Base-by-base conservation (phyloP, 192 early-diverging fungal species). In the Phycomyces blakesleeanus region DNA sequence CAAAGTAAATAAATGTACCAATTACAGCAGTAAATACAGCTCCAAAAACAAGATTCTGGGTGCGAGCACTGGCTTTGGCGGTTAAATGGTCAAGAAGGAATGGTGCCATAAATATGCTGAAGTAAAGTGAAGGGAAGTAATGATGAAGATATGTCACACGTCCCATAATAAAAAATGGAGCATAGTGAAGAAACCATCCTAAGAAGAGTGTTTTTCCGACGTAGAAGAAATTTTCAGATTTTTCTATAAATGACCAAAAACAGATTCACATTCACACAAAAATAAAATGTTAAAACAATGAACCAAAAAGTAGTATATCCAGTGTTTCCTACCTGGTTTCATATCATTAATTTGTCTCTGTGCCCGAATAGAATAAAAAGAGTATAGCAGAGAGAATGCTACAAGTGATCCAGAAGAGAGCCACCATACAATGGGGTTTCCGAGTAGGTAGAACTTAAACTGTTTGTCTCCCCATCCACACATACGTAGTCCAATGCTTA, bases 61-160 rank as follows among this genome's bases (percentile, higher is more conserved):
- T 39, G 14, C n/a, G 9, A 22, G 4, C 22, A 3, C 37, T 41
- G 16, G 18, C 5, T 3, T 54, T 21, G 6, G 20, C 51, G 5
- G 74, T 63, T 9, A 86, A 59, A 61, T 94, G 92, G 66, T 99
- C 94, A 18, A 93, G 51, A 20, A 92, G 27, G 67, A 84, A 90
- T 8, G 84, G 85, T 11, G 87, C 77, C 63, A 89, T 79, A 57
- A 98, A 83, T 63, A 97, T 86, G 16, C 88, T 86, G 82, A 97
- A 99, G 74, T 98, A 97, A 26, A 97, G 68, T 0, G 94, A 92
- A 1, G 96, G 95, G 78, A 97, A 96, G 71, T 98, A 98, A 74
- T 98, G 97, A 70, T 99, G 97, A 37, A 97, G 74, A 56, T 97
- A 98, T 0, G 89, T 93, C 42, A 97, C 93, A 29, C 97, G 89